phyloP scores from a whole-genome alignment of 805 yeast species.

The Komagataella populi region DNA sequence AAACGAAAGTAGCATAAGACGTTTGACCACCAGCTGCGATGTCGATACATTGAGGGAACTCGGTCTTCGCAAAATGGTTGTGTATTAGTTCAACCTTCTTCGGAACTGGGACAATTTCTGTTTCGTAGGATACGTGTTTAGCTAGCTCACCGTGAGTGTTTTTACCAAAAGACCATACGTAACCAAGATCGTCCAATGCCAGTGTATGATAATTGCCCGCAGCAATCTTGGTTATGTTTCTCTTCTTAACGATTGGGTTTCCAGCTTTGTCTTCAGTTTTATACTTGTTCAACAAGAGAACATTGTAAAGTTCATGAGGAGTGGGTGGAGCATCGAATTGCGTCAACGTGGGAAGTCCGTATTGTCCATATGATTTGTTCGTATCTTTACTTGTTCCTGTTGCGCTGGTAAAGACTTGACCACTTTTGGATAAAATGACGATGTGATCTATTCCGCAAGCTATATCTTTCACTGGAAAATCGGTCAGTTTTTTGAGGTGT shows the following conservation, averaged over 20 bases:
- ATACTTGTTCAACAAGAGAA: constrained; percentile 41
- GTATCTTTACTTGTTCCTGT: constrained; percentile 28
- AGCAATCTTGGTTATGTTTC: constrained; percentile 47
- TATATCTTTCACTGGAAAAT: constrained; percentile 21
- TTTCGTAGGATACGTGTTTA: constrained; percentile 45
- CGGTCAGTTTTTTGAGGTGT: constrained; percentile 6
- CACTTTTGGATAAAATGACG: constrained; percentile 42
- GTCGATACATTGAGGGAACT: constrained; percentile 31
- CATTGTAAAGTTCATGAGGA: constrained; percentile 34
- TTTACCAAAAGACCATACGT: constrained; percentile 76
- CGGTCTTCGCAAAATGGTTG: constrained; percentile 23
- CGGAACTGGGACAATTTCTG: constrained; percentile 65
- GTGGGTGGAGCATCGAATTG: constrained; percentile 46
- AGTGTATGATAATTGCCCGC: constrained; percentile 65
- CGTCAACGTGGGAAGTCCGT: constrained; percentile 63
- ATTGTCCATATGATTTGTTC: constrained; percentile 56
- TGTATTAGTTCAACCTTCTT: constrained; percentile 29
- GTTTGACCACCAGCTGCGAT: constrained; percentile 66
- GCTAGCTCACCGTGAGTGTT: constrained; percentile 83
- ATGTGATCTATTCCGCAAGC: constrained; percentile 57
- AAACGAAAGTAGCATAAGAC: constrained; percentile 31
- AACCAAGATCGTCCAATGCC: constrained; percentile 53
- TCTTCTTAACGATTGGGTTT: constrained; percentile 12
- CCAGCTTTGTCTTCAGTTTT: constrained; percentile 8
- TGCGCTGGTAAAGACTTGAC: constrained; percentile 48